These are phyloP conservation scores for Spatholobus suberectus DNA, from an alignment of 306 rosid species.

Conservation along the genomic window DNA sequence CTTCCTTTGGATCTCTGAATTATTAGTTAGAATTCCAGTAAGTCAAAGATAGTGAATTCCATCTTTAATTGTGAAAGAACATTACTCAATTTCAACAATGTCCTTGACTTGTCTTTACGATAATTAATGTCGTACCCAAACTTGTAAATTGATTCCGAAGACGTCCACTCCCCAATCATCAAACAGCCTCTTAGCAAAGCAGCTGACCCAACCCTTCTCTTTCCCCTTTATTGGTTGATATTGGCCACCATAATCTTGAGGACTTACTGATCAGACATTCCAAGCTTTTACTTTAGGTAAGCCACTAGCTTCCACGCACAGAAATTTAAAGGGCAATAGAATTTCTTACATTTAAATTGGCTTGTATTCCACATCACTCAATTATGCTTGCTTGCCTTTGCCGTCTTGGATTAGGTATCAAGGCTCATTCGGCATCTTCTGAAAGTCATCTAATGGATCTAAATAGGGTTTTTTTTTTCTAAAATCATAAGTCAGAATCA, in stretches of 20 bases:
- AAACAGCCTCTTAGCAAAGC: background rate
- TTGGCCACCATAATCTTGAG: background rate
- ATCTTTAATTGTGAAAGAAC: background rate
- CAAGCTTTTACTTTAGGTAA: background rate
- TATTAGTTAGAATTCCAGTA: background rate
- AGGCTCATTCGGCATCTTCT: constrained; percentile 6
- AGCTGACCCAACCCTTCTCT: background rate
- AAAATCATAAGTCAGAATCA: background rate
- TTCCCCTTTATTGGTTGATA: background rate
- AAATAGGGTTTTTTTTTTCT: too few species aligned
- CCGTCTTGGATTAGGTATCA: constrained; percentile 42
- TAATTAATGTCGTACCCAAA: background rate
- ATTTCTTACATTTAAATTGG: background rate
- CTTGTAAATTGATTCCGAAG: background rate
- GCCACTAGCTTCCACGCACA: background rate
- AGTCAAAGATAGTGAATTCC: background rate
- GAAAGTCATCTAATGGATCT: background rate
- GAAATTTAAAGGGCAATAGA: background rate
- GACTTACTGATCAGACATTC: background rate
- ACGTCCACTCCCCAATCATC: background rate
- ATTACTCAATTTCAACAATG: background rate
- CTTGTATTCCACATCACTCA: background rate
- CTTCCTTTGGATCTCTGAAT: background rate
- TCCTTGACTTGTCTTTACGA: background rate
- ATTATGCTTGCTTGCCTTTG: constrained; percentile 56